Evolutionary conservation across 345 rosid genomes (phyloP), one percentile per base, ranked within the genome.

Genomic region (Rhodamnia argentea): DNA sequence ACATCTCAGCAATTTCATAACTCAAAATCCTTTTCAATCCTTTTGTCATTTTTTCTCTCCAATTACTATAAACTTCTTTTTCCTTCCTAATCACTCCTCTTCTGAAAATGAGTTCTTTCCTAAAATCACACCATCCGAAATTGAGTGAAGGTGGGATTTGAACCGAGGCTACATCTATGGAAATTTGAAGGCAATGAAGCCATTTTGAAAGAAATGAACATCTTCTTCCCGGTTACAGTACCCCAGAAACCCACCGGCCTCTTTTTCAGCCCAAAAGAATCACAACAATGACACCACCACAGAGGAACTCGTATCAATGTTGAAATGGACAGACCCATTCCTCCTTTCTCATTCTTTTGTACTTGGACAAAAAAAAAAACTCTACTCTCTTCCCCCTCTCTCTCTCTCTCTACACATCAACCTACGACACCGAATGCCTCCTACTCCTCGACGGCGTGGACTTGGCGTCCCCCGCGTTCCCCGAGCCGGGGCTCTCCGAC

Each of bases 381-480:
- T 23, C 40, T 37, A 50, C 29, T 44, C 52, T 47, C 54, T 24
- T 27, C 44, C 24, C 58, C 11, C 52, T 10, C 55, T 22, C 40
- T 24, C 85, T 83, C 12, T 2, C 55, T 37, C 44, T 42, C 85
- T 84, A 32, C 56, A 84, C 40, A 26, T 55, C 9, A 55, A 22
- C 51, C 86, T 59, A 84, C 15, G 96, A 93, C 29, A 90, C 85
- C 2, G 92, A 94, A 54, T 91, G 93, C 88, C 95, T 94, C 90
- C 94, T 86, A 90, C 92, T 93, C 87, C 94, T 93, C n/a, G 98
- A 92, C 16, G 94, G 95, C 24, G 95, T 94, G 1, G 95, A 95
- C 88, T 96, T 96, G 37, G 90, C 93, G 78, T 95, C 98, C 57
- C 91, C 97, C 3, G 93, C 95, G 42, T 86, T 89, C 11, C 89